These are phyloP conservation scores for Hanseniaspora nectarophila DNA, from an alignment of 805 yeast genomes.

Conservation along the genomic window DNA sequence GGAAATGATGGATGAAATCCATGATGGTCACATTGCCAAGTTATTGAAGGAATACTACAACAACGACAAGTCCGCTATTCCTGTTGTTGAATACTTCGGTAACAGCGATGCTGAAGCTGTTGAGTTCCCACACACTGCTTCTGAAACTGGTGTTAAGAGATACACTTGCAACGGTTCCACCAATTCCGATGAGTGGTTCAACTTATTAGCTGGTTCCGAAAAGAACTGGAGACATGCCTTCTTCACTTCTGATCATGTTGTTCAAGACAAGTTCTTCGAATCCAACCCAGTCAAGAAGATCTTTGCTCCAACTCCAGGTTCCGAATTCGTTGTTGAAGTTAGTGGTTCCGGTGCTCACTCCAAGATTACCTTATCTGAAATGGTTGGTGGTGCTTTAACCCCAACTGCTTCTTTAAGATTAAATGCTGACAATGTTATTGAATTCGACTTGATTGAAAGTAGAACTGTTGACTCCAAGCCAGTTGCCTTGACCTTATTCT, in stretches of 20 bases:
- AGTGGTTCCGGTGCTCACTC: slow-evolving; percentile 43
- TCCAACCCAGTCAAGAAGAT: slow-evolving; percentile 70
- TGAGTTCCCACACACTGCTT: slow-evolving; percentile 25
- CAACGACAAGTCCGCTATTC: slow-evolving; percentile 61
- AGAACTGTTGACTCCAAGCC: slow-evolving; percentile 72
- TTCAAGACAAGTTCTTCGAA: slow-evolving; percentile 73
- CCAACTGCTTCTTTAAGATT: slow-evolving; percentile 56
- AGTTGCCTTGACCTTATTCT: slow-evolving; percentile 64
- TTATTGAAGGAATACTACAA: slow-evolving; percentile 58
- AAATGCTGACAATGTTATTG: slow-evolving; percentile 35
- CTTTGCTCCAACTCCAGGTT: slow-evolving; percentile 50
- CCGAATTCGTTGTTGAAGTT: slow-evolving; percentile 52
- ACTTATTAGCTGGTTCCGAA: slow-evolving; percentile 63
- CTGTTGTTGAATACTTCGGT: slow-evolving; percentile 82
- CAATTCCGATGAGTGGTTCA: slow-evolving; percentile 50
- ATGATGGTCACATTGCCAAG: slow-evolving; percentile 72
- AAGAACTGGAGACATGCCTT: slow-evolving; percentile 88
- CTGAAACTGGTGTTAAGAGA: slow-evolving; percentile 24
- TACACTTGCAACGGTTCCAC: slow-evolving; percentile 33
- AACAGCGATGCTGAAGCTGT: slow-evolving; percentile 42
- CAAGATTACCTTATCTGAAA: slow-evolving; percentile 53
- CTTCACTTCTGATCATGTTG: slow-evolving; percentile 62
- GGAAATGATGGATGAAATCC: slow-evolving; percentile 76
- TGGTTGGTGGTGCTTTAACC: slow-evolving; percentile 54
- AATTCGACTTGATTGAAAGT: slow-evolving; percentile 68